Evolutionary conservation across 2,329 filamentous ascomycete genomes (phyloP).

Genomic region (Colletotrichum sp.): DNA sequence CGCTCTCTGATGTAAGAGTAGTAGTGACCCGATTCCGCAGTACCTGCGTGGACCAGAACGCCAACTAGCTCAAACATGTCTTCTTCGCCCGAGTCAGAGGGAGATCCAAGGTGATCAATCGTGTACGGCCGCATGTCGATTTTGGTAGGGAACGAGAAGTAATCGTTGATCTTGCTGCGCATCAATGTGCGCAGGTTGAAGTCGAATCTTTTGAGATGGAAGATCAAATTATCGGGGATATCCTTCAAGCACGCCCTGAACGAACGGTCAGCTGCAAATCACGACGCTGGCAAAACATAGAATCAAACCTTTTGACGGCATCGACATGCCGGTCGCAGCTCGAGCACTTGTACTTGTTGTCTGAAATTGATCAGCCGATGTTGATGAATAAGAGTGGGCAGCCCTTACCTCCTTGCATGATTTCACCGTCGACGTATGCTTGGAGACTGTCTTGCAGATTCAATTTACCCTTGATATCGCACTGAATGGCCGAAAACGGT

Average conservation of each 20-base stretch:
- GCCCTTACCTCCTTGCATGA: constrained; percentile 82
- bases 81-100: constrained; percentile 56
- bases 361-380: constrained; percentile 42
- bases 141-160: constrained; percentile 83
- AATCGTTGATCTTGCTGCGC: constrained; percentile 93
- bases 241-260: constrained; percentile 85
- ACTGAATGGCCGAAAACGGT: constrained; percentile 92
- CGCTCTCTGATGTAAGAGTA: constrained; percentile 94
- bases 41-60: constrained; percentile 90
- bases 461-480: constrained; percentile 92
- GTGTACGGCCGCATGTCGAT: constrained; percentile 93
- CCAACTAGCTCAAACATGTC: constrained; percentile 96
- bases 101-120: constrained; percentile 78
- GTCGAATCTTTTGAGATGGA: constrained; percentile 89
- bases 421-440: constrained; percentile 95
- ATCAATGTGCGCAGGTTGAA: constrained; percentile 80
- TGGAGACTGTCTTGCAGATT: constrained; percentile 85
- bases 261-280: neutral
- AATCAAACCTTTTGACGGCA: constrained; percentile 79
- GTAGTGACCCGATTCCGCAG: constrained; percentile 93
- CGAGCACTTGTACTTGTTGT: constrained; percentile 98
- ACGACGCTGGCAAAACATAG: neutral
- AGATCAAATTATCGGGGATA: constrained; percentile 91
- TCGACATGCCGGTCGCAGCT: constrained; percentile 88
- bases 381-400: neutral